phyloP scores from a whole-genome alignment of 2,329 filamentous ascomycete species.

The Orbilia quercus region DNA sequence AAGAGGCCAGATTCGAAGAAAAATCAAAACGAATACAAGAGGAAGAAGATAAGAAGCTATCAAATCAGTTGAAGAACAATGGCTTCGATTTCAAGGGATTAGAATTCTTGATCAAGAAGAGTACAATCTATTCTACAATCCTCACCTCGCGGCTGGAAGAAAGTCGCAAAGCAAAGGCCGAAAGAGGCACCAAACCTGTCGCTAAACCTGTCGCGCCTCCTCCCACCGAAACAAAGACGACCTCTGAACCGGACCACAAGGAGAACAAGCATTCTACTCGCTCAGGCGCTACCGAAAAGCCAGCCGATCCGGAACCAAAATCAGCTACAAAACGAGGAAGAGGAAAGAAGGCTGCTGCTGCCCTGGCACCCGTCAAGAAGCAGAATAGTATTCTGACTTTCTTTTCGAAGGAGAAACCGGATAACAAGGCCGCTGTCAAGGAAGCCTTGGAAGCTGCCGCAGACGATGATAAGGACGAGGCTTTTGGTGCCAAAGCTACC shows the following conservation, averaged over 20 bases:
- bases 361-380: constrained; percentile 57
- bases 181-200: constrained; percentile 41
- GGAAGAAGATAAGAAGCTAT: constrained; percentile 46
- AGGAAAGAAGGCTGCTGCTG: constrained; percentile 59
- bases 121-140: constrained; percentile 59
- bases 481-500: constrained; percentile 69
- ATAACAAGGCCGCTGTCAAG: constrained; percentile 68
- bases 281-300: constrained; percentile 41
- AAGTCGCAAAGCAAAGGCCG: constrained; percentile 55
- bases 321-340: constrained; percentile 56
- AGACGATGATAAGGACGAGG: constrained; percentile 63
- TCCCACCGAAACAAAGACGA: constrained; percentile 44
- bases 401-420: constrained; percentile 71
- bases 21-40: constrained; percentile 45
- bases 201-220: constrained; percentile 15
- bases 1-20: constrained; percentile 49
- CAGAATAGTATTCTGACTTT: constrained; percentile 69
- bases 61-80: constrained; percentile 38
- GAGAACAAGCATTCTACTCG: constrained; percentile 51
- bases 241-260: constrained; percentile 38
- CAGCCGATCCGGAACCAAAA: constrained; percentile 30
- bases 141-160: constrained; percentile 61
- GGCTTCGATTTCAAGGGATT: constrained; percentile 56
- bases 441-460: constrained; percentile 71
- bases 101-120: constrained; percentile 59